phyloP scores from a whole-genome alignment of 352 stramenopile species.

The Pythium aphanidermatum region DNA sequence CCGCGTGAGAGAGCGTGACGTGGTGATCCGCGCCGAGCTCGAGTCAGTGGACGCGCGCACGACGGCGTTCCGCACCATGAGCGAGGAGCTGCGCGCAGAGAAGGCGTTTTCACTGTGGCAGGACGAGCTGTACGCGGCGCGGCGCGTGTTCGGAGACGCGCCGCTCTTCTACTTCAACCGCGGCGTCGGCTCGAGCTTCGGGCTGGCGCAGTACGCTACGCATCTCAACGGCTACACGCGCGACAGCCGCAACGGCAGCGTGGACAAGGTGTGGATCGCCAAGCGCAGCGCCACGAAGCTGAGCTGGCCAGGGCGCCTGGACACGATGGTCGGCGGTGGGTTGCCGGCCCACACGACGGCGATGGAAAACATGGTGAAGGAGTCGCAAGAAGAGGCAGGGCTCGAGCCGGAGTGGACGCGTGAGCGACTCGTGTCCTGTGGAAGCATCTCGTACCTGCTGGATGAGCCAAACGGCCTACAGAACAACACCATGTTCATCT shows the following conservation, averaged over 20 bases:
- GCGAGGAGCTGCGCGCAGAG: conserved; percentile 34
- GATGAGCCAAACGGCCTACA: conserved; percentile 49
- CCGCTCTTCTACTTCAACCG: conserved; percentile 62
- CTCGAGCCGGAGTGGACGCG: conserved; percentile 31
- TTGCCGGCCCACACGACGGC: conserved; percentile 40
- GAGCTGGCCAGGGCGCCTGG: conserved; percentile 40
- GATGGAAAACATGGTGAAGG: conserved; percentile 71
- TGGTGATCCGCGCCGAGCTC: conserved; percentile 11
- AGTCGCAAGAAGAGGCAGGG: conserved; percentile 54
- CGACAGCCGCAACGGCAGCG: background rate
- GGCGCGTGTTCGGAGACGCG: conserved; percentile 30
- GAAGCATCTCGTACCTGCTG: conserved; percentile 51
- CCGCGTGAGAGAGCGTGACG: conserved; percentile 2
- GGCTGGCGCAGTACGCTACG: conserved; percentile 57
- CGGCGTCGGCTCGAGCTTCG: conserved; percentile 54
- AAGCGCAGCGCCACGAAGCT: conserved; percentile 44
- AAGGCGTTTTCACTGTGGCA: conserved; percentile 48
- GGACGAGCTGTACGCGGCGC: conserved; percentile 55
- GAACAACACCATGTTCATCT: conserved; percentile 70
- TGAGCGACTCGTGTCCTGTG: conserved; percentile 26
- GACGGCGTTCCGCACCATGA: conserved; percentile 39
- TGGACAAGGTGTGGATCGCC: conserved; percentile 59
- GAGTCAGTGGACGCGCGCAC: conserved; percentile 11
- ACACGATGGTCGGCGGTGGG: conserved; percentile 61
- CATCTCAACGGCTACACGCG: conserved; percentile 70